A percentile compares a stretch with the other conserved stretches of the same genome.
These are phyloP conservation scores for Penicillium sclerotiorum DNA, from an alignment of 2,329 filamentous ascomycete species.

Conservation along the genomic window DNA sequence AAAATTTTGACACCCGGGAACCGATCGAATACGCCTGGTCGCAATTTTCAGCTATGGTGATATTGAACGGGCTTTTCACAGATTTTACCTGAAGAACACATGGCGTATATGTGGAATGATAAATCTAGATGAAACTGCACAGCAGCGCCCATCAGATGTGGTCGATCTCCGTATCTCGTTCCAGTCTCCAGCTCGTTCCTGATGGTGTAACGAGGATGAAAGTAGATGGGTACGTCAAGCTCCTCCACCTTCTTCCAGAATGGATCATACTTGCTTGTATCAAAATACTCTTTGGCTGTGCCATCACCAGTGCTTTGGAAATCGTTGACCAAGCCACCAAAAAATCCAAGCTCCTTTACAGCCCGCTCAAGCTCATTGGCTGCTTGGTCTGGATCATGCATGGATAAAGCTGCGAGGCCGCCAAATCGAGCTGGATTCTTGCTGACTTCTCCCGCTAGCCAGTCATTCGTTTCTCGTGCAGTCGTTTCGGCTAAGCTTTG, in stretches of 20 bases:
- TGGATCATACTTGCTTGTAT: neutral
- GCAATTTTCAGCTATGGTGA: too few species aligned
- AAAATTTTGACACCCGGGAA: too few species aligned
- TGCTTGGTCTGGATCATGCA: constrained; percentile 36
- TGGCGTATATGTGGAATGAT: too few species aligned
- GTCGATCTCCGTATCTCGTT: too few species aligned
- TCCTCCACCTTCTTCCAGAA: constrained; percentile 5
- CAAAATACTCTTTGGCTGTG: neutral
- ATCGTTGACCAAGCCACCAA: constrained; percentile 50
- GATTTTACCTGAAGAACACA: too few species aligned
- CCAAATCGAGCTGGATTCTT: neutral
- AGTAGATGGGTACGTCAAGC: constrained; percentile 8
- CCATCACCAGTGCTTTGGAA: constrained; percentile 1
- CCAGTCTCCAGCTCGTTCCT: neutral
- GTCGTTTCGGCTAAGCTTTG: neutral
- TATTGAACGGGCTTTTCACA: too few species aligned
- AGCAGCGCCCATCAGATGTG: too few species aligned
- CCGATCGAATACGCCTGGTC: too few species aligned
- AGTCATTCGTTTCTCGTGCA: neutral
- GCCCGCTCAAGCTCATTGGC: constrained; percentile 39
- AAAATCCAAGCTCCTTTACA: constrained; percentile 59
- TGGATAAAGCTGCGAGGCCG: constrained; percentile 18
- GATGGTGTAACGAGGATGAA: constrained; percentile 6
- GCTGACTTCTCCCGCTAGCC: neutral
- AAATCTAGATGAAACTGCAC: too few species aligned